Evolutionary conservation across 495 filamentous ascomycete genomes (phyloP).

Genomic region (Xylaria castorea): DNA sequence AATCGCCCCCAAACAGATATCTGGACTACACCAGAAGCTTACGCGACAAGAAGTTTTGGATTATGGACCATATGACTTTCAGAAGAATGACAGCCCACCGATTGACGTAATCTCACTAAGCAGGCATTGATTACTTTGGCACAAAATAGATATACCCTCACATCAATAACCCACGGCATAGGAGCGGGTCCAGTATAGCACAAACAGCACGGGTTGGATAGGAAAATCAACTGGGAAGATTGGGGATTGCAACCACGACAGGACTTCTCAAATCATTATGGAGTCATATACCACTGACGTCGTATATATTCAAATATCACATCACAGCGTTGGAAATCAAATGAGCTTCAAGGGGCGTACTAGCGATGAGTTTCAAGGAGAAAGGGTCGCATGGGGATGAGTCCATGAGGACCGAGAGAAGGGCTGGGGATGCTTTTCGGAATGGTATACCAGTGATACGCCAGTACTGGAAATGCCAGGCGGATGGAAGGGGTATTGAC

Average conservation of each 20-base stretch:
- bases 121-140: conserved; percentile 9
- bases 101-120: background rate
- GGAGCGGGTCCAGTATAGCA: background rate
- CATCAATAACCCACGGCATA: background rate
- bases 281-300: background rate
- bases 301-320: conserved; percentile 3
- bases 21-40: conserved; percentile 3
- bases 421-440: background rate
- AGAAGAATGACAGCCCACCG: background rate
- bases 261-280: background rate
- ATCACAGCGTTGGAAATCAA: conserved; percentile 5
- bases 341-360: conserved; percentile 2
- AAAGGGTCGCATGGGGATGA: background rate
- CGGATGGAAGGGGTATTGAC: background rate
- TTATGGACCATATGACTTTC: background rate
- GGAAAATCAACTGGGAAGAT: background rate
- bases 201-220: conserved; percentile 7
- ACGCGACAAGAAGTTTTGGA: background rate
- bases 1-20: background rate
- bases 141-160: conserved; percentile 2
- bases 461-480: background rate
- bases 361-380: background rate
- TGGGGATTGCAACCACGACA: background rate
- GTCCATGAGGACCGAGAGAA: background rate
- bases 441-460: background rate